phyloP scores from a whole-genome alignment of 1,284 basidiomycete species.

The Cryptococcus sp. region DNA sequence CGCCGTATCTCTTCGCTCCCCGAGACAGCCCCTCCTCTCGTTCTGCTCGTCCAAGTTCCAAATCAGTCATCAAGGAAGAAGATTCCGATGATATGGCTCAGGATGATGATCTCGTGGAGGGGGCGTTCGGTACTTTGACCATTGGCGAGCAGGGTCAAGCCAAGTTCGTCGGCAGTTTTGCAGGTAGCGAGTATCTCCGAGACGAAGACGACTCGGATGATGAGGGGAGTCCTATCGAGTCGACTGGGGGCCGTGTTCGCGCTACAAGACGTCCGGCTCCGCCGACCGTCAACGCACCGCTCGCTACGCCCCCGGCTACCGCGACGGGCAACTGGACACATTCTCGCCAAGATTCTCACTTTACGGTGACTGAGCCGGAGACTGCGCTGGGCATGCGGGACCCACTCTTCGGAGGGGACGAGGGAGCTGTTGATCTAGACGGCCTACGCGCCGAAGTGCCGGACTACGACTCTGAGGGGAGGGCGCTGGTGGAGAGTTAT shows the following conservation, averaged over 20 bases:
- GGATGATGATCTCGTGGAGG: slow-evolving; percentile 36
- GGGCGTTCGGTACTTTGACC: slow-evolving; percentile 47
- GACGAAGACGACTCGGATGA: slow-evolving; percentile 12
- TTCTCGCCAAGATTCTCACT: background rate
- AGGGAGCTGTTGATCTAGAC: slow-evolving; percentile 23
- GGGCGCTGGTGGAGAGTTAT: slow-evolving; percentile 39
- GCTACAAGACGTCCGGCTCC: background rate
- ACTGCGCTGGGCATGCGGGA: slow-evolving; percentile 17
- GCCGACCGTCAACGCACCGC: background rate
- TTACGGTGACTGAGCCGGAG: background rate
- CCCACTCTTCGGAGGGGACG: slow-evolving; percentile 17
- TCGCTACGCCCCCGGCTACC: slow-evolving; percentile 23
- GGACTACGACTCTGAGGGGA: slow-evolving; percentile 44
- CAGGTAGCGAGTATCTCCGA: slow-evolving; percentile 45
- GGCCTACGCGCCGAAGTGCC: slow-evolving; percentile 38
- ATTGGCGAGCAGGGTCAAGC: slow-evolving; percentile 45
- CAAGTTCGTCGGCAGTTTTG: slow-evolving; percentile 47
- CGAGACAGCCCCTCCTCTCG: slow-evolving; percentile 17
- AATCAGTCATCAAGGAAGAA: slow-evolving; percentile 1
- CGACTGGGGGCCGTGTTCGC: background rate
- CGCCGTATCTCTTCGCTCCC: slow-evolving; percentile 38
- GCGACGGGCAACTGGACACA: slow-evolving; percentile 9
- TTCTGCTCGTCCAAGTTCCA: slow-evolving; percentile 7
- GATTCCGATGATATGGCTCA: slow-evolving; percentile 1
- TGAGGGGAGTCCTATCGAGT: slow-evolving; percentile 4